These are phyloP conservation scores for Vishniacozyma victoriae DNA, from an alignment of 768 basidiomycete species.

Conservation along the genomic window DNA sequence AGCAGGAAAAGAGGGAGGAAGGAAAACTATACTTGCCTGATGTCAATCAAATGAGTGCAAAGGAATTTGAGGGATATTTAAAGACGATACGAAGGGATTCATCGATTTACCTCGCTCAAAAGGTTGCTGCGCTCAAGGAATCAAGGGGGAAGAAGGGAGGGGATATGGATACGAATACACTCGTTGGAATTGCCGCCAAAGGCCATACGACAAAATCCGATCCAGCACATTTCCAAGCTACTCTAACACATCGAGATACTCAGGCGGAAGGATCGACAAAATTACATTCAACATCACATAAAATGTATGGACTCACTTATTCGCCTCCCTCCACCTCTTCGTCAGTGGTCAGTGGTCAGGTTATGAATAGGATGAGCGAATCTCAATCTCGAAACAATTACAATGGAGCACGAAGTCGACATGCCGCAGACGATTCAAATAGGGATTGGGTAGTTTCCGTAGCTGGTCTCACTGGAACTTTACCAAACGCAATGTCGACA, in stretches of 20 bases:
- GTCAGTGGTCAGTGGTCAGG: too few relatives aligned
- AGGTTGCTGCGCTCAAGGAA: background rate
- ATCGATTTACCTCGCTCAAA: conserved; percentile 1
- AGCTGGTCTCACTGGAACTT: background rate
- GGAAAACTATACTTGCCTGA: conserved; percentile 21
- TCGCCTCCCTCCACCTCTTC: background rate
- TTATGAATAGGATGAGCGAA: too few relatives aligned
- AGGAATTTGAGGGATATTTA: conserved; percentile 22
- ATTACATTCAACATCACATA: conserved; percentile 12
- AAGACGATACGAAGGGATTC: conserved; percentile 15
- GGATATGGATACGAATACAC: conserved; percentile 6
- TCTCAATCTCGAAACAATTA: background rate
- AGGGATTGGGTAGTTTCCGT: background rate
- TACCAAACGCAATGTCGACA: background rate
- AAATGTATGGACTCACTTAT: conserved; percentile 10
- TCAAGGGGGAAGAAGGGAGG: background rate
- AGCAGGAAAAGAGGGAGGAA: background rate
- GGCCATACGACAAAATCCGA: conserved; percentile 1
- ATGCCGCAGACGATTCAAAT: background rate
- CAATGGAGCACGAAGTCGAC: too few relatives aligned
- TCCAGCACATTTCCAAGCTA: conserved; percentile 10
- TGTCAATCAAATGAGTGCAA: conserved; percentile 26
- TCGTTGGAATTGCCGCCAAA: conserved; percentile 5
- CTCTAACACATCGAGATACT: conserved; percentile 2
- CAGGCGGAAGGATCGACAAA: background rate